Evolutionary conservation across 2,329 filamentous ascomycete genomes (phyloP), one percentile per base, ranked within the genome.

Genomic region (Nothophoma quercina): DNA sequence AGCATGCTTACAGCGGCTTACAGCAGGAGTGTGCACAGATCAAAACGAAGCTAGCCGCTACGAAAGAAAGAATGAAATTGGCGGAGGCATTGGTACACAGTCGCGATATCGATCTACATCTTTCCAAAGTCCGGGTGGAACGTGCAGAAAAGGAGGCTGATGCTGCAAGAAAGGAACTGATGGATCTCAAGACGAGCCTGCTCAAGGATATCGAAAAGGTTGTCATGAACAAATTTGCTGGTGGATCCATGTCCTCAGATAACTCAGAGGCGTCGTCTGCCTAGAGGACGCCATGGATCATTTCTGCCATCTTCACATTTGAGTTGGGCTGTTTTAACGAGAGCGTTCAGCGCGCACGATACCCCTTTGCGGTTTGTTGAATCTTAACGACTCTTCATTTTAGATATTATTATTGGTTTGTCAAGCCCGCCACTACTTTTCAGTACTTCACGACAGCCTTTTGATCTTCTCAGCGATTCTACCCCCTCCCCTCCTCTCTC

Each of bases 1-100:
- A 55, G 51, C 51, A 55, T 51, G 52, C 52, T 43, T 55, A 55
- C 52, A 50, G 52, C 46, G 52, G 52, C 42, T 42, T 55, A 43
- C 46, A 55, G 34, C 52, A 55, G 23, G 52, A 55, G 33, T 51
- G 46, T 18, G 52, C 46, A 42, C 52, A 55, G 38, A 46, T 46
- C 26, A 50, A 55, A 35, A 47, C 46, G 28, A 51, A 47, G 5
- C 26, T 51, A 33, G 52, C 46, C 36, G 52, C 56, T 54, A 51
- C 51, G 21, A 45, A 51, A 42, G 39, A 61, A 53, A 30, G 60
- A 29, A 39, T 60, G 44, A 56, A 21, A 21, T 34, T 51, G 7
- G 54, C 60, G 12, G 58, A 62, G 25, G 56, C 46, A 7, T 47
- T 55, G 15, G 52, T 50, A 16, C 53, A 39, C 44, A 58, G 18